phyloP scores from a whole-genome alignment of 2,329 filamentous ascomycete species.

The Chalara sp. region DNA sequence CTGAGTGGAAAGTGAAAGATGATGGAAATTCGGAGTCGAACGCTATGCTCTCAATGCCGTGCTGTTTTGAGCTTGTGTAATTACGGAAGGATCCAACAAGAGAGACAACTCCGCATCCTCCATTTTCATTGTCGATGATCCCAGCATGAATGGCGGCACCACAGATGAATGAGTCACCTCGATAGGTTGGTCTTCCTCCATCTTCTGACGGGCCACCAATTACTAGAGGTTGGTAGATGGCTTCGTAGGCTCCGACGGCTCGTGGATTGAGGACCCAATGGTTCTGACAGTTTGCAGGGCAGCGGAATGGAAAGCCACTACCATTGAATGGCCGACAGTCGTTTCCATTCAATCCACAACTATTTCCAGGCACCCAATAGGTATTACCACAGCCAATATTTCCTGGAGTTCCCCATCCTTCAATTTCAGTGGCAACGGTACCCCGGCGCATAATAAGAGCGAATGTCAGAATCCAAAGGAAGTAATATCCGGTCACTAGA shows the following conservation, averaged over 20 bases:
- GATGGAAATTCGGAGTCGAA: constrained; percentile 90
- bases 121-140: constrained; percentile 61
- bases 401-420: constrained; percentile 59
- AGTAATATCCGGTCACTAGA: constrained; percentile 53
- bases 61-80: constrained; percentile 56
- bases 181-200: constrained; percentile 53
- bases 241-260: constrained; percentile 64
- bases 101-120: constrained; percentile 76
- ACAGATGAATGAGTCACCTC: constrained; percentile 85
- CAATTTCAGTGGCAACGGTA: constrained; percentile 51
- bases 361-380: constrained; percentile 66
- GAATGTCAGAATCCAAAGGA: constrained; percentile 64
- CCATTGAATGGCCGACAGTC: constrained; percentile 70
- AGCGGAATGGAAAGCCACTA: constrained; percentile 65
- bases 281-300: constrained; percentile 64
- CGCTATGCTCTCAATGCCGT: constrained; percentile 68
- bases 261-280: constrained; percentile 63
- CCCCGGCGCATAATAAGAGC: constrained; percentile 61
- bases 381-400: constrained; percentile 60
- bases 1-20: constrained; percentile 68
- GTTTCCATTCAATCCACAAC: constrained; percentile 68
- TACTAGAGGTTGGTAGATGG: constrained; percentile 58
- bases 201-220: constrained; percentile 56
- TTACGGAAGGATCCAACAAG: constrained; percentile 61
- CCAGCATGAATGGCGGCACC: constrained; percentile 79